These are phyloP conservation scores for Stemphylium beticola DNA, from an alignment of 2,329 filamentous ascomycete species.

Conservation along the genomic window DNA sequence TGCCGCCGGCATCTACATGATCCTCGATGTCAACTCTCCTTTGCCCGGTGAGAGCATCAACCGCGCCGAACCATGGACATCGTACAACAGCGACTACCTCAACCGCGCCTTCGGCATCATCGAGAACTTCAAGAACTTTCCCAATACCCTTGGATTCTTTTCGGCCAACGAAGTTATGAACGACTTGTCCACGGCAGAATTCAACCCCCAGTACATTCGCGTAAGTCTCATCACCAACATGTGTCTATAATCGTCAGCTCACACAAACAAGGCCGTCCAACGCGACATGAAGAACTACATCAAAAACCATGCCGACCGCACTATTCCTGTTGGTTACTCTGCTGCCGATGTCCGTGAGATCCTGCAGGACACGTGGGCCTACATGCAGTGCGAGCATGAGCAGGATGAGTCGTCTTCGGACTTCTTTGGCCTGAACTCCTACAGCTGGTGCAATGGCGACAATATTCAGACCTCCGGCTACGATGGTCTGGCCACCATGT, in stretches of 20 bases:
- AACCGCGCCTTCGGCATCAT: slow-evolving; percentile 66
- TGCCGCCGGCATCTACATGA: slow-evolving; percentile 69
- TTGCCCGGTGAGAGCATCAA: slow-evolving; percentile 63
- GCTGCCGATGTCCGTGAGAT: slow-evolving; percentile 77
- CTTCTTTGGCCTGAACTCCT: slow-evolving; percentile 78
- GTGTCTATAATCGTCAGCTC: not conserved
- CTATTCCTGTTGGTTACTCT: slow-evolving; percentile 72
- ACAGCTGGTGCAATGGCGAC: slow-evolving; percentile 74
- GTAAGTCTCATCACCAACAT: slow-evolving; percentile 37
- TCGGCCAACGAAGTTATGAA: slow-evolving; percentile 73
- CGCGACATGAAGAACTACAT: slow-evolving; percentile 74
- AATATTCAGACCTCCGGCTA: slow-evolving; percentile 67
- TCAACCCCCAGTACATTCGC: slow-evolving; percentile 64
- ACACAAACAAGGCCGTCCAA: slow-evolving; percentile 58
- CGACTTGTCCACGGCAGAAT: slow-evolving; percentile 58
- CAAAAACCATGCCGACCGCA: slow-evolving; percentile 60
- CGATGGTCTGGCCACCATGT: slow-evolving; percentile 67
- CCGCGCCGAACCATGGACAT: slow-evolving; percentile 59
- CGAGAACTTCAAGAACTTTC: slow-evolving; percentile 70
- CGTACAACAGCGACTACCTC: slow-evolving; percentile 63
- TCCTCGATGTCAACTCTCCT: slow-evolving; percentile 70
- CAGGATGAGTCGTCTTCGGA: slow-evolving; percentile 70
- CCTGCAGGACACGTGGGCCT: slow-evolving; percentile 76
- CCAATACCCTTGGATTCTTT: slow-evolving; percentile 71
- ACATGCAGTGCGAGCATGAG: slow-evolving; percentile 69